These are phyloP conservation scores for Coniophora puteana DNA, from an alignment of 1,284 basidiomycete species.

Conservation along the genomic window DNA sequence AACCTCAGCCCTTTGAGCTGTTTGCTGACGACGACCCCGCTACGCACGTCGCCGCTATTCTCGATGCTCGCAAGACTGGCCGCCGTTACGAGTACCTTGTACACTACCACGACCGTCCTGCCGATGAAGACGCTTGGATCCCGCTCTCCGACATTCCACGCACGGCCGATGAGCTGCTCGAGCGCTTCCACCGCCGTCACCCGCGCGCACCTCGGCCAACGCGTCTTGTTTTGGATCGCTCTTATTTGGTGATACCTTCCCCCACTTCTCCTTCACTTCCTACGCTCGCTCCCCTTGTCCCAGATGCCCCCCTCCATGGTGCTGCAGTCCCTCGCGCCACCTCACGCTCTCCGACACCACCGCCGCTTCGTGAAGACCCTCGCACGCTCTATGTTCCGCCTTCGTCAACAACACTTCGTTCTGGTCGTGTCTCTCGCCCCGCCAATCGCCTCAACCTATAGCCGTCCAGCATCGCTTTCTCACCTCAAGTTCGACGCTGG, in stretches of 20 bases:
- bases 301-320: not conserved
- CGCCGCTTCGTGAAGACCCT: slow-evolving; percentile 7
- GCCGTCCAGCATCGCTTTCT: not conserved
- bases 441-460: slow-evolving; percentile 8
- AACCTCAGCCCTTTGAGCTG: slow-evolving; percentile 17
- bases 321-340: slow-evolving; percentile 1
- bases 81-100: slow-evolving; percentile 30
- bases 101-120: slow-evolving; percentile 17
- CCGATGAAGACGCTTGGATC: slow-evolving; percentile 27
- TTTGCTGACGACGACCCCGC: slow-evolving; percentile 13
- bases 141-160: slow-evolving; percentile 29
- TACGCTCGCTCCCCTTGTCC: not conserved
- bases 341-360: slow-evolving; percentile 8
- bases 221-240: slow-evolving; percentile 1
- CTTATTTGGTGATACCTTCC: not conserved
- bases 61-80: slow-evolving; percentile 26
- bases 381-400: slow-evolving; percentile 16
- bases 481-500: not conserved
- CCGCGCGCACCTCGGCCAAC: slow-evolving; percentile 24
- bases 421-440: slow-evolving; percentile 18
- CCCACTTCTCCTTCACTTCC: slow-evolving; percentile 3
- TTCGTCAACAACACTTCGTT: slow-evolving; percentile 18
- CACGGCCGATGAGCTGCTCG: slow-evolving; percentile 24
- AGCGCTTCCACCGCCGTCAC: slow-evolving; percentile 30
- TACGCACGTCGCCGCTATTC: slow-evolving; percentile 18